These are phyloP conservation scores for Fraxinus nigra DNA, from an alignment of 305 asterid species.

Conservation along the genomic window DNA sequence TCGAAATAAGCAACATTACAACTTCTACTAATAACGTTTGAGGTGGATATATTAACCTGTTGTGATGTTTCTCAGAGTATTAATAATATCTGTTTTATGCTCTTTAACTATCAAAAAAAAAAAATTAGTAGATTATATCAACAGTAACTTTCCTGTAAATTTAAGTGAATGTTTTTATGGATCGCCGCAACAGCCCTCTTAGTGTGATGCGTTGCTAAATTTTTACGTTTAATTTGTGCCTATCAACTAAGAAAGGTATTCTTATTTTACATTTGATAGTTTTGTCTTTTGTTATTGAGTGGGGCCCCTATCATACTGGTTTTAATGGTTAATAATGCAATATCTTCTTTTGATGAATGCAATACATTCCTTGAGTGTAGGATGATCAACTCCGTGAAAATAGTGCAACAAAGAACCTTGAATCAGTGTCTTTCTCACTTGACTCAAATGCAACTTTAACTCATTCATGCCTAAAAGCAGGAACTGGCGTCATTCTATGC, in stretches of 20 bases:
- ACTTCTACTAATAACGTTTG: background rate
- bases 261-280: background rate
- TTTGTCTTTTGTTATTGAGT: background rate
- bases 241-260: background rate
- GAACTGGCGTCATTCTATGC: conserved; percentile 75
- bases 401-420: conserved; percentile 25
- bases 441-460: conserved; percentile 13
- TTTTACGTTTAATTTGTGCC: background rate
- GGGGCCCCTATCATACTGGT: background rate
- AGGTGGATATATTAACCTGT: background rate
- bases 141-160: background rate
- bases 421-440: conserved; percentile 4
- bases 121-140: background rate
- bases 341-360: background rate
- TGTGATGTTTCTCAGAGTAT: background rate
- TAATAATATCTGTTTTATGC: background rate
- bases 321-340: background rate
- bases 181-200: background rate
- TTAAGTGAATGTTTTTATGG: background rate
- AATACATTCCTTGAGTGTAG: background rate
- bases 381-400: background rate
- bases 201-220: background rate
- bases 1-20: background rate
- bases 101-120: background rate
- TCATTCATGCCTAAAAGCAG: conserved; percentile 35